Conservation (phyloP, 2,329 filamentous ascomycete genomes). For the Metarhizium anisopliae region DNA sequence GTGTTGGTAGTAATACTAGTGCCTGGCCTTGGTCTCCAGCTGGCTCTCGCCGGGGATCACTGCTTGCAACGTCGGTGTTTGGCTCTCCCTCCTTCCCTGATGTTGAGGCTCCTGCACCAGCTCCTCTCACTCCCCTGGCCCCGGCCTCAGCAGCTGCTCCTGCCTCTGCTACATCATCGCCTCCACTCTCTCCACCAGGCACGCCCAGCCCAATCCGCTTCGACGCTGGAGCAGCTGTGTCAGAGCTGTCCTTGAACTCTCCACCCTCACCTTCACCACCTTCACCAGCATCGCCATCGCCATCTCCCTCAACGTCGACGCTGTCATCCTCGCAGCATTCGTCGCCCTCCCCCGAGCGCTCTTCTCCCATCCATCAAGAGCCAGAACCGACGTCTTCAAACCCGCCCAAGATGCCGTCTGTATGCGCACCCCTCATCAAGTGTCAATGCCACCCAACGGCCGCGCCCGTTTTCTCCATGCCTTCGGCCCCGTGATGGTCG, state of each 20-base stretch:
- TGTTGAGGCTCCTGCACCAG: neutral
- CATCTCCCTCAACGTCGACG: slow-evolving; percentile 21
- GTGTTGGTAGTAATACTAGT: neutral
- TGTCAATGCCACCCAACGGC: neutral
- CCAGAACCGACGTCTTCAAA: slow-evolving; percentile 17
- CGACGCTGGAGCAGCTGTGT: slow-evolving; percentile 12
- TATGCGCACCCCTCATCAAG: slow-evolving; percentile 26
- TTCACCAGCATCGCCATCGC: slow-evolving; percentile 8
- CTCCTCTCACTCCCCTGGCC: neutral
- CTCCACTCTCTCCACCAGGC: slow-evolving; percentile 16
- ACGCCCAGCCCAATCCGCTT: slow-evolving; percentile 4
- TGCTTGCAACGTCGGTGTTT: neutral
- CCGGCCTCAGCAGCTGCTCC: slow-evolving; percentile 10
- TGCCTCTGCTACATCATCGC: slow-evolving; percentile 23
- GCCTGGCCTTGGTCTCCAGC: neutral
- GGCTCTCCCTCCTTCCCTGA: neutral
- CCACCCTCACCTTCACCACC: slow-evolving; percentile 27
- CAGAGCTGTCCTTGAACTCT: slow-evolving; percentile 31
- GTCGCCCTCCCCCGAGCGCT: slow-evolving; percentile 16
- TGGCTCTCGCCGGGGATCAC: neutral
- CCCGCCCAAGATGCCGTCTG: slow-evolving; percentile 44
- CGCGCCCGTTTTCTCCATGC: slow-evolving; percentile 6
- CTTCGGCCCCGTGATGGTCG: slow-evolving; percentile 10
- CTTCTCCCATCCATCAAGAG: slow-evolving; percentile 16
- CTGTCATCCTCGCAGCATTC: slow-evolving; percentile 18